Evolutionary conservation across 2,329 filamentous ascomycete species (phyloP).

Genomic region (Colletotrichum higginsianum): DNA sequence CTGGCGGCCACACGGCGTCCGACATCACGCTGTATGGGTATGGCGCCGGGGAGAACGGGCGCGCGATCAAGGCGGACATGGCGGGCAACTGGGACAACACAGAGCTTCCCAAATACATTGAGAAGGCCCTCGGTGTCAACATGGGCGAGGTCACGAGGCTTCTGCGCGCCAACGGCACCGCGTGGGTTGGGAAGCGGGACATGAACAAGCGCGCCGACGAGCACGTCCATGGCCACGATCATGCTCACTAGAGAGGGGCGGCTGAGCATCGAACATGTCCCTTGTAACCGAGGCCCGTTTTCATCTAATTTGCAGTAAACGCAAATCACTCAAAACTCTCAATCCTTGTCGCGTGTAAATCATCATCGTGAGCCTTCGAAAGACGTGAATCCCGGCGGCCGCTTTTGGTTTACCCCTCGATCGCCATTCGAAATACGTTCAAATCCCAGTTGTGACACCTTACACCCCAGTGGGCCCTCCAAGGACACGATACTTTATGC

Average conservation of each 20-base stretch:
- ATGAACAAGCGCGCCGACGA: conserved; percentile 32
- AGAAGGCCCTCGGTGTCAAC: conserved; percentile 45
- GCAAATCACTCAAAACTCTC: no score
- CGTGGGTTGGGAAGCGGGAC: conserved; percentile 46
- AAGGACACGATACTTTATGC: not conserved
- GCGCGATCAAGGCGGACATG: conserved; percentile 42
- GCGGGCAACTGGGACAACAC: conserved; percentile 48
- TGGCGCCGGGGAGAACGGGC: conserved; percentile 41
- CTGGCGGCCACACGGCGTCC: conserved; percentile 44
- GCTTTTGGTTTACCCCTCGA: not conserved
- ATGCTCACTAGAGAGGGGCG: conserved; percentile 15
- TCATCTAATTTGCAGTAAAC: not conserved
- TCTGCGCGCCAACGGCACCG: conserved; percentile 45
- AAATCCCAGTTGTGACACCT: not conserved
- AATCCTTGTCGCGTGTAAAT: no score
- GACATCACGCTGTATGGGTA: conserved; percentile 56
- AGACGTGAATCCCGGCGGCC: not conserved
- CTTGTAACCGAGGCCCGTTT: not conserved
- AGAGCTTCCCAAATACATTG: conserved; percentile 47
- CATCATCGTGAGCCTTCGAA: no score
- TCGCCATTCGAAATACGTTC: not conserved
- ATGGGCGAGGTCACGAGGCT: conserved; percentile 44
- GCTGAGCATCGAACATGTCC: not conserved
- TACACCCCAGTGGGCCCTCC: no score
- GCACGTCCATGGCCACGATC: conserved; percentile 33